Evolutionary conservation across 148 eudicot genomes (phyloP), one percentile per base, ranked within the genome.

Genomic region (Cornus controversa): DNA sequence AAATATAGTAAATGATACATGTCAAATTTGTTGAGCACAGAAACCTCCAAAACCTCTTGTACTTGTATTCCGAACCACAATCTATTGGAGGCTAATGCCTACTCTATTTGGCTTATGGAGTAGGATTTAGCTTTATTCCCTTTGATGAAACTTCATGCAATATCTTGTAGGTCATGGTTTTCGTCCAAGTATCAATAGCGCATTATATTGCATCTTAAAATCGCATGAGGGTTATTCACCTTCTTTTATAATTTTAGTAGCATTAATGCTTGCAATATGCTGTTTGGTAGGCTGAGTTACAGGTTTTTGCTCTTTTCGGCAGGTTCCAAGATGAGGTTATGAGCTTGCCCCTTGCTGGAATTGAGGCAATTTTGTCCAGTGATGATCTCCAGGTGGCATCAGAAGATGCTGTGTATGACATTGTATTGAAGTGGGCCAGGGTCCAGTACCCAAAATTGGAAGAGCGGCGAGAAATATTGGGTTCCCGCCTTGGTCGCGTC

Each of bases 341-440:
- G 91, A 78, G 76, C 77, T 85, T 94, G 70, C 97, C 98, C 58
- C 91, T 94, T 72, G 90, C 98, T 62, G 97, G 97, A 73, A 83
- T 94, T n/a, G 98, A 94, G 82, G 94, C 98, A 67, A 72, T 94
- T 71, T 83, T 94, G 75, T 85, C 90, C 10, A 94, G 93, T 70
- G 94, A 89, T 70, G 97, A 94, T 77, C 93, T 94, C 70, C 98
- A 94, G 60, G 94, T 94, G 73, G 94, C 98, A 75, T 94, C 98
- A 22, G 98, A 94, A 84, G 98, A 94, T 72, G 93, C 94, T 3
- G 93, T 94, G 10, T 94, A 92, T 37, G 98, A 94, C 69, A 89
- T 94, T 69, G 94, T 86, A 22, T 72, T 94, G 67, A 94, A 90
- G 86, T 94, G 98, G 98, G 85, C 91, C 9, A 85, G 94, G 68